phyloP scores from a whole-genome alignment of 2,329 filamentous ascomycete species.

The Phialophora macrospora region DNA sequence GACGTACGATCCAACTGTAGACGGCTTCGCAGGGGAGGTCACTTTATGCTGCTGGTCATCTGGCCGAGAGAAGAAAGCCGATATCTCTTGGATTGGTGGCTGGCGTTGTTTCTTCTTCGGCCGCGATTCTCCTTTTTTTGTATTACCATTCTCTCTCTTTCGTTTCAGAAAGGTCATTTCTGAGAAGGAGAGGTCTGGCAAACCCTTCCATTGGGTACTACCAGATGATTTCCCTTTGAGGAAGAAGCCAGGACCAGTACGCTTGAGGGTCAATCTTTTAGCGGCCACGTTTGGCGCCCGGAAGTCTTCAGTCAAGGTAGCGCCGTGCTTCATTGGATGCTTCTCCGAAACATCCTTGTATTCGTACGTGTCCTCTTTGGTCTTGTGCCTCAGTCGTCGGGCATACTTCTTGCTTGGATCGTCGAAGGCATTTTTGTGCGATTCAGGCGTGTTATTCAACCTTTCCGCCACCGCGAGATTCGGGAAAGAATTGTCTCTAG shows the following conservation, averaged over 20 bases:
- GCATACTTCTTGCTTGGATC: conserved; percentile 35
- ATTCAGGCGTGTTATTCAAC: background rate
- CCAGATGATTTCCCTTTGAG: conserved; percentile 33
- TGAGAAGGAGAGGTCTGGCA: conserved; percentile 40
- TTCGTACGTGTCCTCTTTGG: conserved; percentile 36
- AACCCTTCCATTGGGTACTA: conserved; percentile 18
- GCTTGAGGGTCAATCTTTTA: conserved; percentile 35
- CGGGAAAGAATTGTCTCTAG: background rate
- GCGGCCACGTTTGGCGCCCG: conserved; percentile 36
- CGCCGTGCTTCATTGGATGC: conserved; percentile 16
- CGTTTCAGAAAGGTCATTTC: conserved; percentile 38
- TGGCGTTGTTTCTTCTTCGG: conserved; percentile 9
- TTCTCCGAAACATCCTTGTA: conserved; percentile 23
- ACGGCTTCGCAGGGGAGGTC: background rate
- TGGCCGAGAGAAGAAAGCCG: conserved; percentile 28
- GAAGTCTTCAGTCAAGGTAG: conserved; percentile 33
- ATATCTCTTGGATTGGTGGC: conserved; percentile 16
- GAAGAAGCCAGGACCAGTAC: conserved; percentile 33
- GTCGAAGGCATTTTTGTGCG: background rate
- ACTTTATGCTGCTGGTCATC: background rate
- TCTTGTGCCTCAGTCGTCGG: conserved; percentile 35
- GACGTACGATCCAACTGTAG: conserved; percentile 13
- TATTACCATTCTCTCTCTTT: conserved; percentile 14
- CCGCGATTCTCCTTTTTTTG: background rate
- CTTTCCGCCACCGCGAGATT: background rate